Base-by-base conservation (phyloP, 2,329 filamentous ascomycete species). In the Aspergillus melleus region DNA sequence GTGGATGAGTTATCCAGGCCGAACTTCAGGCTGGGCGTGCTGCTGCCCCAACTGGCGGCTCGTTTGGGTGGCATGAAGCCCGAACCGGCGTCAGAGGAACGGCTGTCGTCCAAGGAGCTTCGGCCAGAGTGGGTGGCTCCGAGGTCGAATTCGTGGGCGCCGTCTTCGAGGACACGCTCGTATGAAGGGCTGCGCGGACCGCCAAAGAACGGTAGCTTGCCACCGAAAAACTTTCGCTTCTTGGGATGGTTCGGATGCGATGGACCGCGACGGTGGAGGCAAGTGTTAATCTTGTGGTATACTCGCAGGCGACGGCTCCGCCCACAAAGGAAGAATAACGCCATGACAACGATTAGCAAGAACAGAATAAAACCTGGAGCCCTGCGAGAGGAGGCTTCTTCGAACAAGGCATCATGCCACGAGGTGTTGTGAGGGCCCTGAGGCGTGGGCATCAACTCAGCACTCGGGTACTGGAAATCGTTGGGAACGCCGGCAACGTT, bases 111-210 rank as follows among this genome's bases (percentile, higher is more conserved):
- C 55, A 87, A 84, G 1, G 86, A 82, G 54, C 70, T 72, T 14
- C 66, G 67, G 32, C 74, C 70, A 4, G 77, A 87, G 30, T 88
- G 85, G 9, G 86, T 77, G 16, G 87, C 87, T 29, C 84, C 86
- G 2, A 97, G 84, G 72, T 97, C 93, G 70, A 96, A 94, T 47
- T 92, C 89, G 57, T 85, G 77, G 2, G 78, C 79, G 11, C 90
- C 92, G 66, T 93, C 90, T 76, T 97, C 92, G 54, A 96, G 78
- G 3, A 97, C 89, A 30, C 92, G 88, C 72, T 97, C 93, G 71
- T 97, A 97, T 2, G 84, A 80, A 8, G 80, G 77, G 5, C 64
- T 64, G 14, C 66, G 70, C 6, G 74, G 69, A 16, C 72, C 68
- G 32, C 72, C 68, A 36, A 74, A 66, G 64, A 76, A 79, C 1